A percentile compares a stretch with the other conserved stretches of the same genome.
Evolutionary conservation across 2,329 filamentous ascomycete genomes (phyloP).

Genomic region (Drechmeria coniospora): DNA sequence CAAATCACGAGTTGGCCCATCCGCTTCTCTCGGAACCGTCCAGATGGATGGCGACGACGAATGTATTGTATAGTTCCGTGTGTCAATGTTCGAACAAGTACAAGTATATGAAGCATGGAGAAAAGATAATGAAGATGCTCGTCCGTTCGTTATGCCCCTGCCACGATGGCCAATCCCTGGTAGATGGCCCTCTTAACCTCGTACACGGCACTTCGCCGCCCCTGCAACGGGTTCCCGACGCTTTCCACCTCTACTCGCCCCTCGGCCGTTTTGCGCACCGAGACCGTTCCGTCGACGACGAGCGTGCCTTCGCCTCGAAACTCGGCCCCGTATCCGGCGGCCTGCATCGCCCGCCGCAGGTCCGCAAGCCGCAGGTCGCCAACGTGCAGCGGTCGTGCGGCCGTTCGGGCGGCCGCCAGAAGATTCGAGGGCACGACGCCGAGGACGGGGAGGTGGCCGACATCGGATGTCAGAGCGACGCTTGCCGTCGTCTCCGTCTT

Average conservation of each 20-base stretch:
- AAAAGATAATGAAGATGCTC: no score
- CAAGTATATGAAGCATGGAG: no score
- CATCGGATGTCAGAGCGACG: slow-evolving; percentile 7
- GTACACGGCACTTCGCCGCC: slow-evolving; percentile 55
- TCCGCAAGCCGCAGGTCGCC: slow-evolving; percentile 85
- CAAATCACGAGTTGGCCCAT: no score
- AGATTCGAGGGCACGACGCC: slow-evolving; percentile 42
- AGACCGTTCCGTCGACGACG: slow-evolving; percentile 74
- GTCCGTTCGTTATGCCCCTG: slow-evolving; percentile 47
- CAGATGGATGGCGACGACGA: no score
- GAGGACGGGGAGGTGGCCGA: slow-evolving; percentile 29
- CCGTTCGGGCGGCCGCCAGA: slow-evolving; percentile 57
- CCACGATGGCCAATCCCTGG: slow-evolving; percentile 81
- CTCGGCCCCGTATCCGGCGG: slow-evolving; percentile 71
- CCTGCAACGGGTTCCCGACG: slow-evolving; percentile 32
- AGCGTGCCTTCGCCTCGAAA: slow-evolving; percentile 88
- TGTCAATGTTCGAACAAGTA: no score
- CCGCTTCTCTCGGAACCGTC: no score
- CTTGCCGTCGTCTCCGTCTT: slow-evolving; percentile 24
- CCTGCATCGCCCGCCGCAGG: slow-evolving; percentile 68
- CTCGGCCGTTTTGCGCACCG: slow-evolving; percentile 76
- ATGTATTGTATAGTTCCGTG: no score
- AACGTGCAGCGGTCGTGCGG: slow-evolving; percentile 81
- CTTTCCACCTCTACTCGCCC: slow-evolving; percentile 81
- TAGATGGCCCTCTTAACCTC: slow-evolving; percentile 87